These are phyloP conservation scores for Boletus smithii DNA, from an alignment of 1,284 basidiomycete genomes.

Conservation along the genomic window DNA sequence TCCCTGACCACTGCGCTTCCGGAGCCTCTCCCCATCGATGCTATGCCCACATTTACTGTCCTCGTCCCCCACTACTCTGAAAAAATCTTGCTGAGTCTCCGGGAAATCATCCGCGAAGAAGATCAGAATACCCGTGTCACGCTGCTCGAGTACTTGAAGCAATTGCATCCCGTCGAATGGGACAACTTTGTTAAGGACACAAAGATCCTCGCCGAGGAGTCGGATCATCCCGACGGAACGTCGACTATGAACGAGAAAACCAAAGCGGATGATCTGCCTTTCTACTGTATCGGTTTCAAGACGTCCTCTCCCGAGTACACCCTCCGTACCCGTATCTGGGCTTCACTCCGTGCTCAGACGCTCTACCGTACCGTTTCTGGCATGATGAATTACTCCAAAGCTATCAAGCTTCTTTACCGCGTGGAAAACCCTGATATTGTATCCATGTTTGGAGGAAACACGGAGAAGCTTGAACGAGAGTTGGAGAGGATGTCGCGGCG, in stretches of 20 bases:
- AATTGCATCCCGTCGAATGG: constrained; percentile 99
- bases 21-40: constrained; percentile 89
- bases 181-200: constrained; percentile 99
- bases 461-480: constrained; percentile 94
- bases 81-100: constrained; percentile 89
- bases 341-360: constrained; percentile 96
- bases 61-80: constrained; percentile 96
- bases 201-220: constrained; percentile 97
- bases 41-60: constrained; percentile 97
- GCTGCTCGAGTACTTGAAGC: constrained; percentile 94
- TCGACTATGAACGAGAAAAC: constrained; percentile 72
- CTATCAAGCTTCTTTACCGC: constrained; percentile 97
- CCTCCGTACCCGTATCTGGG: constrained; percentile 98
- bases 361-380: constrained; percentile 99
- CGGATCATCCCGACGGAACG: constrained; percentile 58
- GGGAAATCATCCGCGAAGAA: constrained; percentile 96
- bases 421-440: constrained; percentile 99
- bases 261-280: constrained; percentile 92
- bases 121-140: constrained; percentile 96
- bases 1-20: constrained; percentile 91
- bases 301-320: constrained; percentile 98
- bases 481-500: constrained; percentile 95
- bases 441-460: constrained; percentile 94
- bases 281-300: constrained; percentile 99
- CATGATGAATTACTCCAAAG: constrained; percentile 99